Evolutionary conservation across 768 basidiomycete genomes (phyloP), one percentile per base, ranked within the genome.

Genomic region (Naematelia aurantialba): DNA sequence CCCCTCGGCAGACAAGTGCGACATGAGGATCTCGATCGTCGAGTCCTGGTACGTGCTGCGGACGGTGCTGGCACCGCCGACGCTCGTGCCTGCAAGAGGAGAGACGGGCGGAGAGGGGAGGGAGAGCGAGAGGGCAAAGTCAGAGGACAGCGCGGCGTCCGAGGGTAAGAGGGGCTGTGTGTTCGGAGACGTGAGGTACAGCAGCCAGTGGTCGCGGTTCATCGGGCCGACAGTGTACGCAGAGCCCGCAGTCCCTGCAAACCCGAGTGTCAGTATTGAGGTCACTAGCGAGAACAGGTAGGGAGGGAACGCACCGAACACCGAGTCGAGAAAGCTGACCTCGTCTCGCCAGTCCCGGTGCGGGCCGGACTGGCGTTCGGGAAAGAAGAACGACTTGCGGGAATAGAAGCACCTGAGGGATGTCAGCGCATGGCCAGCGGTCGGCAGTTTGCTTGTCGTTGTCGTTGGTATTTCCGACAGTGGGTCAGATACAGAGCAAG

Each of bases 21-120:
- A 90, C 96, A 99, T 99, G 72, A 98, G 85, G 73, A 99, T 92
- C 79, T 99, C 96, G 74, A 99, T 88, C 50, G 96, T 98, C 73
- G 87, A 92, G 78, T 98, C 96, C 61, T 83, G 83, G 50, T 74
- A 75, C 12, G 59, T 2, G 57, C 62, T 31, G 49, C 30, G 52
- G 31, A 45, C 21, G 8, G 34, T 39, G 8, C 34, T 8, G 34
- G n/a, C n/a, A n/a, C n/a, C n/a, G n/a, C n/a, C n/a, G n/a, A n/a
- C n/a, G n/a, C n/a, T n/a, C n/a, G n/a, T n/a, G n/a, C n/a, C n/a
- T n/a, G n/a, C n/a, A n/a, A n/a, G n/a, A n/a, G n/a, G n/a, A 60
- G 79, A 75, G 19, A 65, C 44, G 13, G 75, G 66, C 47, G 63
- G 55, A 22, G 54, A 45, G 31, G 58, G 56, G 10, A 59, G 8